A percentile compares a stretch with the other conserved stretches of the same genome.
Evolutionary conservation across 129 eudicot species (phyloP).

Genomic region (Chrysanthemum lavandulifolium): DNA sequence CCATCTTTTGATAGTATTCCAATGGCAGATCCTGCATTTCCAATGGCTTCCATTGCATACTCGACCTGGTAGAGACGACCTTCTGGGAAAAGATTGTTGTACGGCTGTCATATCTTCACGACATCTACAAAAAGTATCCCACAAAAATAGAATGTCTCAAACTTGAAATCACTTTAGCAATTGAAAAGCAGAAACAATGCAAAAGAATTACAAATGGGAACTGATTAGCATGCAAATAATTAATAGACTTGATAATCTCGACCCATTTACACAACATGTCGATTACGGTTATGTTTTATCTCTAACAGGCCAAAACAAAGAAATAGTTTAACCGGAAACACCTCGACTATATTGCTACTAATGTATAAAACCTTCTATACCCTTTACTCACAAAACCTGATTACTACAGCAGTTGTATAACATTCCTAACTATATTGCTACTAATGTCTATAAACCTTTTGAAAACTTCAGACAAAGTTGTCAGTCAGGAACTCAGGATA

Average conservation of each 20-base stretch:
- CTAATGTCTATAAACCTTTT: too few species aligned
- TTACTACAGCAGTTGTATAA: background rate
- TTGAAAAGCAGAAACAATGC: background rate
- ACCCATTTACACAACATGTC: background rate
- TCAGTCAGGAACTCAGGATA: too few species aligned
- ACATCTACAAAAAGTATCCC: conserved; percentile 35
- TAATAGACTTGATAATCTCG: background rate
- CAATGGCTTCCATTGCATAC: conserved; percentile 87
- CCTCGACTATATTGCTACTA: background rate
- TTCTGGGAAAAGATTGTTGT: conserved; percentile 89
- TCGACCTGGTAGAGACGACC: conserved; percentile 88
- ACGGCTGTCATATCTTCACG: conserved; percentile 77
- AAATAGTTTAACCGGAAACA: too few species aligned
- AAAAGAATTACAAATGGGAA: background rate
- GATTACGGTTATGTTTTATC: background rate
- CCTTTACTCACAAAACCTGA: background rate
- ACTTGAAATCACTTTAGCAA: background rate
- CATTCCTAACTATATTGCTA: too few species aligned
- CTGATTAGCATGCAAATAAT: background rate
- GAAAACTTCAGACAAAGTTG: too few species aligned
- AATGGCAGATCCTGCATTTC: conserved; percentile 48
- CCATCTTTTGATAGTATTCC: too few species aligned
- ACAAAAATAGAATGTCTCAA: background rate
- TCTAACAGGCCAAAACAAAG: background rate
- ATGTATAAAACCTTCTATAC: background rate